These are phyloP conservation scores for Irpex sp. DNA, from an alignment of 1,284 basidiomycete species.

Conservation along the genomic window DNA sequence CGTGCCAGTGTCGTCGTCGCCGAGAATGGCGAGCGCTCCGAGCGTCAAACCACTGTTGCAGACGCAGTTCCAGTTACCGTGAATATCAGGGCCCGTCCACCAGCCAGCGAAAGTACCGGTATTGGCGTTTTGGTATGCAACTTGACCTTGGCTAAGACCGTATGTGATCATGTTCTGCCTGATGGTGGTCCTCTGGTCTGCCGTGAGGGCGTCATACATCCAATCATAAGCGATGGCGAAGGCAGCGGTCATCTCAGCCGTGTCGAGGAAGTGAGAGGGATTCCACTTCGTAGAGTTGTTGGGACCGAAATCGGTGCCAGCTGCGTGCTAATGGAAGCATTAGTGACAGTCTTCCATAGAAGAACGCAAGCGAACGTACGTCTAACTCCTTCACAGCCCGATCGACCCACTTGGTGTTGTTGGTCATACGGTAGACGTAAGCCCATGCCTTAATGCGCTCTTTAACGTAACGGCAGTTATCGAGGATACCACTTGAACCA, in stretches of 20 bases:
- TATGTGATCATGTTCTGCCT: constrained; percentile 74
- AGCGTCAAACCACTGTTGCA: constrained; percentile 91
- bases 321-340: constrained; percentile 47
- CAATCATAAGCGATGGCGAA: constrained; percentile 96
- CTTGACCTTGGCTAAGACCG: constrained; percentile 68
- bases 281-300: constrained; percentile 71
- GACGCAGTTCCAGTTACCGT: constrained; percentile 97
- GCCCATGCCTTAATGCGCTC: constrained; percentile 89
- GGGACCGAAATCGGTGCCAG: constrained; percentile 73
- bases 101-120: constrained; percentile 45
- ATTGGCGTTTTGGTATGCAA: constrained; percentile 43
- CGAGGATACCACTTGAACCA: constrained; percentile 89
- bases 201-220: constrained; percentile 85
- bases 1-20: constrained; percentile 76
- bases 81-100: constrained; percentile 51
- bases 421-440: constrained; percentile 89
- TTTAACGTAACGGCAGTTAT: constrained; percentile 89
- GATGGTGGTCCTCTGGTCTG: constrained; percentile 71
- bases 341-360: not conserved
- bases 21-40: constrained; percentile 87
- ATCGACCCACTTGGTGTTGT: constrained; percentile 86
- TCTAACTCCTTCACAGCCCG: constrained; percentile 82
- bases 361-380: constrained; percentile 36
- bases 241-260: constrained; percentile 84
- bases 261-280: constrained; percentile 89